A percentile compares a stretch with the other conserved stretches of the same genome.
phyloP scores from a whole-genome alignment of 2,329 filamentous ascomycete species.

The Trichoderma semiorbis region DNA sequence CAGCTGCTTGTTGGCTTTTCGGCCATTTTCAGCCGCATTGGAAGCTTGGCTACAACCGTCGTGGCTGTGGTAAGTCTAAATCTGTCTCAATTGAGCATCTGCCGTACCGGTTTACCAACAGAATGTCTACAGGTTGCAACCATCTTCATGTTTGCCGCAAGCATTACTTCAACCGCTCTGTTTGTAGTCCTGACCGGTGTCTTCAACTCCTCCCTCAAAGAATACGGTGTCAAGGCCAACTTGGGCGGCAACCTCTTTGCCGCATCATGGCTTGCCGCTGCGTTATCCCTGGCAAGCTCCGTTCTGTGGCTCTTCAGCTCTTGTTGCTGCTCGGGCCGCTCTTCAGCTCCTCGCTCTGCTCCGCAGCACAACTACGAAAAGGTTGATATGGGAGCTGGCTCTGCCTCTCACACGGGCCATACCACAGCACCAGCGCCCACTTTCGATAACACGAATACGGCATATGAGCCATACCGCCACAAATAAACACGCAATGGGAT shows the following conservation, averaged over 20 bases:
- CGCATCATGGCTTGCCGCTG: constrained; percentile 8
- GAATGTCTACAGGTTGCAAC: neutral
- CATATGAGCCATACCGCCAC: constrained; percentile 9
- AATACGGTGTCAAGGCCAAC: neutral
- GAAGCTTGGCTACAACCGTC: constrained; percentile 1
- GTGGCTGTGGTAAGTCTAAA: neutral
- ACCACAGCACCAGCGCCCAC: neutral
- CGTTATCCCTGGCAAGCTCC: neutral
- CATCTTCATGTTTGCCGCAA: neutral
- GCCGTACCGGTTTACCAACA: neutral
- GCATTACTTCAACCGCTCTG: neutral
- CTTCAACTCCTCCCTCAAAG: constrained; percentile 3
- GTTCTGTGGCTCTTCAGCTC: constrained; percentile 11
- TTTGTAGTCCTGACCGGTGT: neutral
- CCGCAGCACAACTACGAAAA: constrained; percentile 5
- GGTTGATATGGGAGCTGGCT: neutral
- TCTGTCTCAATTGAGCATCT: neutral
- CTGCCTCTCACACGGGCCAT: neutral
- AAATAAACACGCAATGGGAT: neutral
- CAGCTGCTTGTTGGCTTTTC: constrained; percentile 5
- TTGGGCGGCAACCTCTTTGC: neutral
- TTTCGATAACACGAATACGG: neutral
- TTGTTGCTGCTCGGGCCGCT: constrained; percentile 8
- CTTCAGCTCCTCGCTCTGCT: neutral
- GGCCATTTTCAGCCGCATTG: constrained; percentile 9